Percentiles rank a stretch among this genome's conserved stretches.
phyloP scores from a whole-genome alignment of 2,329 filamentous ascomycete genomes.

The Acarospora socialis region DNA sequence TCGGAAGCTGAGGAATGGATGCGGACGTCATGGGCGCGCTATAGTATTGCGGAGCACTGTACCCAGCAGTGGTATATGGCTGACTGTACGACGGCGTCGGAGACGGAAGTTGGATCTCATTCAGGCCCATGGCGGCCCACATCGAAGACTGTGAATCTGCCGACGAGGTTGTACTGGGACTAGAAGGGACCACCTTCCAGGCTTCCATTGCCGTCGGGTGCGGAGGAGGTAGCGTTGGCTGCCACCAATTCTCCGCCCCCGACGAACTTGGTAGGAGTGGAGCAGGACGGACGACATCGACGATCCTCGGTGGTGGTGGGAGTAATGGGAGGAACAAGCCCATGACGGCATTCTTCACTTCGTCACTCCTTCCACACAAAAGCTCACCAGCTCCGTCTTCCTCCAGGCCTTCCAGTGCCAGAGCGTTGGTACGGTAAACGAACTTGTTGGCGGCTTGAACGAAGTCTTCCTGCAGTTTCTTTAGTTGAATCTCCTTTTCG shows the following conservation, averaged over 20 bases:
- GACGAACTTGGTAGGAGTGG: conserved; percentile 75
- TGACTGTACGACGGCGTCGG: conserved; percentile 69
- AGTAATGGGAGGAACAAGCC: conserved; percentile 73
- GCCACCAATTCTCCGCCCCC: conserved; percentile 64
- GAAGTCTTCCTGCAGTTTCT: conserved; percentile 95
- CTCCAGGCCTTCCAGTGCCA: conserved; percentile 85
- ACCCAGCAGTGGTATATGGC: conserved; percentile 56
- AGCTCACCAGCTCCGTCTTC: conserved; percentile 93
- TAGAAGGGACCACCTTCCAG: conserved; percentile 85
- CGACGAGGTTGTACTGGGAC: conserved; percentile 63
- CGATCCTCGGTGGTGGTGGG: conserved; percentile 71
- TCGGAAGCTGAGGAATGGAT: conserved; percentile 59
- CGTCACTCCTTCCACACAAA: conserved; percentile 77
- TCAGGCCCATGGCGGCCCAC: conserved; percentile 67
- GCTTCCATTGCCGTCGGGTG: conserved; percentile 62
- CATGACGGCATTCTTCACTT: conserved; percentile 79
- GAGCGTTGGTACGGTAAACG: conserved; percentile 78
- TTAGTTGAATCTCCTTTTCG: conserved; percentile 89
- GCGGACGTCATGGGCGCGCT: conserved; percentile 61
- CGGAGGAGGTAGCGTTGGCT: conserved; percentile 51
- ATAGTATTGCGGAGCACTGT: conserved; percentile 53
- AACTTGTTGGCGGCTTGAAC: conserved; percentile 95
- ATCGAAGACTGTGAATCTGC: conserved; percentile 57
- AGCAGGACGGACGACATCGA: conserved; percentile 78
- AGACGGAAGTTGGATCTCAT: conserved; percentile 60